Conservation (phyloP, 2,329 filamentous ascomycete species). For the Epichloe bromicola region DNA sequence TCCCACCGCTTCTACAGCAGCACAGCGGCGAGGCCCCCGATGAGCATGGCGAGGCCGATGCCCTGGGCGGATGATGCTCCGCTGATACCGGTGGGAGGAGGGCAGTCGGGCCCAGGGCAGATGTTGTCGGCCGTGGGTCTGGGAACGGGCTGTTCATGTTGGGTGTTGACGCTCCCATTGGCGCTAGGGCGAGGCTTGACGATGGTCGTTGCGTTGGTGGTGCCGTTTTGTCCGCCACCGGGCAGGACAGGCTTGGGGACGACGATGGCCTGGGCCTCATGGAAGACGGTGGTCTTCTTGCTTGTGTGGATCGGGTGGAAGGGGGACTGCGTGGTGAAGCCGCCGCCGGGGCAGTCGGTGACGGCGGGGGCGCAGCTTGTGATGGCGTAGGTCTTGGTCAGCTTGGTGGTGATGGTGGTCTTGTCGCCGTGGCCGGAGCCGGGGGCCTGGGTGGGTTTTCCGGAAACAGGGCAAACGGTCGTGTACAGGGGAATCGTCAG, state of each 20-base stretch:
- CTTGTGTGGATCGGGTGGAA: neutral
- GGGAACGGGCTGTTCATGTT: neutral
- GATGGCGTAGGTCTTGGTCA: too few relatives aligned
- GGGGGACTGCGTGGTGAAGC: neutral
- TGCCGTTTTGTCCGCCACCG: neutral
- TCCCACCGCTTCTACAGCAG: conserved; percentile 7
- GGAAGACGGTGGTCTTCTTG: conserved; percentile 3
- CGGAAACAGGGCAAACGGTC: conserved; percentile 11
- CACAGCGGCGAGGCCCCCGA: conserved; percentile 10
- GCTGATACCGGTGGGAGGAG: conserved; percentile 2
- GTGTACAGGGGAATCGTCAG: conserved; percentile 27
- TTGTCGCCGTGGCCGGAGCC: too few relatives aligned
- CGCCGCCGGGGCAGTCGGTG: conserved; percentile 16
- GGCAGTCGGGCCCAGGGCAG: conserved; percentile 7
- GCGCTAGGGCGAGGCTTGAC: neutral
- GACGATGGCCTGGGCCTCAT: neutral
- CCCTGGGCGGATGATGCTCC: conserved; percentile 10
- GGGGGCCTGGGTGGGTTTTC: too few relatives aligned
- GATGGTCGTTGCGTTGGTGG: conserved; percentile 1
- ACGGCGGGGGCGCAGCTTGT: too few relatives aligned
- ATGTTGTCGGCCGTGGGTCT: neutral
- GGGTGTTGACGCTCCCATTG: neutral
- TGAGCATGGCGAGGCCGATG: conserved; percentile 10
- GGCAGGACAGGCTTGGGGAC: neutral
- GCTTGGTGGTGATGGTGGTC: too few relatives aligned